Conservation (phyloP, 225 moss, liverwort and hornwort species). For the Climacium dendroides region DNA sequence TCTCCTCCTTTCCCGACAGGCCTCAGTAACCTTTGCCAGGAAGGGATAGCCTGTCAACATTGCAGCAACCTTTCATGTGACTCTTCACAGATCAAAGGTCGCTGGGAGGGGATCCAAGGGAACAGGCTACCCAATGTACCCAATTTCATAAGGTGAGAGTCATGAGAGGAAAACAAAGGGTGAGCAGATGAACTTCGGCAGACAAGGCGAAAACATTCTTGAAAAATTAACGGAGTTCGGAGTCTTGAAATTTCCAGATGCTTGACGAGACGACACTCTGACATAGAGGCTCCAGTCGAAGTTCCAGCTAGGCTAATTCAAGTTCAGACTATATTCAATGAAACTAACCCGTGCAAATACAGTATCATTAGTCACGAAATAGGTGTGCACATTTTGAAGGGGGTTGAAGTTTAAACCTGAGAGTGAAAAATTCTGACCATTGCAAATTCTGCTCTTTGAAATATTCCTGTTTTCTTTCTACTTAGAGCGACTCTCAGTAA, state of each 20-base stretch:
- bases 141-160: background rate
- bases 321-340: background rate
- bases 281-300: background rate
- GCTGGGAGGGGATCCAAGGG: background rate
- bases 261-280: background rate
- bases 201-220: background rate
- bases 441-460: background rate
- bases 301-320: background rate
- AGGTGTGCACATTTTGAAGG: background rate
- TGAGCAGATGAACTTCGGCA: background rate
- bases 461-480: background rate
- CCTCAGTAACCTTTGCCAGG: background rate
- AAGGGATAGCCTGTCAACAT: background rate
- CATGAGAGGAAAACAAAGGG: background rate
- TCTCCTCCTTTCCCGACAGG: background rate
- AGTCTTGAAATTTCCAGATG: background rate
- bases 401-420: background rate
- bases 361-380: background rate
- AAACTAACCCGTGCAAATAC: background rate
- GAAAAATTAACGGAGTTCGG: background rate
- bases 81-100: slow-evolving; percentile 3
- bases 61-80: slow-evolving; percentile 9
- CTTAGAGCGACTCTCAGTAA: background rate
- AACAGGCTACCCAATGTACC: background rate
- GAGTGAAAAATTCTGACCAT: too few species aligned